phyloP scores from a whole-genome alignment of 2,329 filamentous ascomycete genomes.

The Phyllosticta citriasiana region DNA sequence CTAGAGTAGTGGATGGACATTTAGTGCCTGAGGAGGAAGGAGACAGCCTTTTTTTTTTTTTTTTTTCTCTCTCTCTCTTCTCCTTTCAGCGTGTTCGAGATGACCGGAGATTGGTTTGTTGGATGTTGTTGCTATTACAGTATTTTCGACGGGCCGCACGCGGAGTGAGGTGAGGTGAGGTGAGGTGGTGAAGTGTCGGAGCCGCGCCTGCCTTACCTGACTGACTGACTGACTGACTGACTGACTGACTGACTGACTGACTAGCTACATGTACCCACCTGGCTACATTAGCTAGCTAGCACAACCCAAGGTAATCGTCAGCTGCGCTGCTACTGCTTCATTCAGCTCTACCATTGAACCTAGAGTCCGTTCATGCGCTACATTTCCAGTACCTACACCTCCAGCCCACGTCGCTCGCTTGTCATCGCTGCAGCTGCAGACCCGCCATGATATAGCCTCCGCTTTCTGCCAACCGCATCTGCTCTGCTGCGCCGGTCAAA shows the following conservation, averaged over 20 bases:
- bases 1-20: too few relatives aligned
- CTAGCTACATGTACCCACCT: too few relatives aligned
- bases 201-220: not conserved
- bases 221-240: too few relatives aligned
- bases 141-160: not conserved
- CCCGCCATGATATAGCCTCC: not conserved
- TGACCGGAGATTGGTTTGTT: not conserved
- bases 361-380: not conserved
- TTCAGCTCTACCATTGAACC: too few relatives aligned
- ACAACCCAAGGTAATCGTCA: not conserved
- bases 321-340: not conserved
- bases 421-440: not conserved
- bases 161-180: not conserved
- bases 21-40: too few relatives aligned
- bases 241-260: not conserved
- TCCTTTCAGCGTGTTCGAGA: not conserved
- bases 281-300: not conserved
- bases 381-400: too few relatives aligned
- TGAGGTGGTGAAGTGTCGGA: not conserved
- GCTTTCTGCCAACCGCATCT: not conserved
- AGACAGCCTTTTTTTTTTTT: not conserved
- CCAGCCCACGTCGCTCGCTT: not conserved
- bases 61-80: too few relatives aligned
- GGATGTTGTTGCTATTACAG: not conserved
- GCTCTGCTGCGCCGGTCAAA: not conserved